Conservation (phyloP, 495 filamentous ascomycete species). For the Trichoderma gamsii region DNA sequence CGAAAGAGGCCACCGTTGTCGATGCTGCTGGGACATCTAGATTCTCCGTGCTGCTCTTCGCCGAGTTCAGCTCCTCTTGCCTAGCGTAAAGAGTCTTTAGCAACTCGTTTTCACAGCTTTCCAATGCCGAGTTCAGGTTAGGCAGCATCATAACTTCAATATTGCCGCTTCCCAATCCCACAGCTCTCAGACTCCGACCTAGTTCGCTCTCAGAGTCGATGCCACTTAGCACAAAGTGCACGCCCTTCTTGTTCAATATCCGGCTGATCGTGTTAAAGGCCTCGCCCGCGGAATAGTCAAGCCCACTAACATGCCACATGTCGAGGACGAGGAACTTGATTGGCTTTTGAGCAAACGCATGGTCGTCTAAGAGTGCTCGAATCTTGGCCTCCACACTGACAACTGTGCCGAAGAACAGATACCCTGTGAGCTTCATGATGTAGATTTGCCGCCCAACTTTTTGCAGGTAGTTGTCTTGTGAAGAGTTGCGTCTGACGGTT, state of each 20-base stretch:
- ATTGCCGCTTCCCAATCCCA: conserved; percentile 65
- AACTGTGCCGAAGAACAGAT: conserved; percentile 95
- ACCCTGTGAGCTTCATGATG: conserved; percentile 84
- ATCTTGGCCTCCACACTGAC: conserved; percentile 87
- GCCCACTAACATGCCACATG: conserved; percentile 77
- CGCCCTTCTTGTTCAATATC: conserved; percentile 62
- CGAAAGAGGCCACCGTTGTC: conserved; percentile 25
- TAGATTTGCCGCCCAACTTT: conserved; percentile 81
- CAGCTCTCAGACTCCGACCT: conserved; percentile 68
- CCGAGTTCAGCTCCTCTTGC: conserved; percentile 37
- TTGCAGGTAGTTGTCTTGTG: conserved; percentile 78
- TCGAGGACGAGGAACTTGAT: conserved; percentile 91
- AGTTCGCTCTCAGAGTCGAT: conserved; percentile 66
- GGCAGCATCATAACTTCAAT: conserved; percentile 71
- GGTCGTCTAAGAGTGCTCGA: conserved; percentile 70
- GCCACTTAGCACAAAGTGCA: conserved; percentile 76
- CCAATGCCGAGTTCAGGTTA: conserved; percentile 85
- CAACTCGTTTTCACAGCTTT: conserved; percentile 92
- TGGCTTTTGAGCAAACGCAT: conserved; percentile 65
- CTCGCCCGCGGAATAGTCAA: conserved; percentile 94
- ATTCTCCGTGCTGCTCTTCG: conserved; percentile 31
- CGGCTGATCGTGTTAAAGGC: conserved; percentile 89
- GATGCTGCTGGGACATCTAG: conserved; percentile 49
- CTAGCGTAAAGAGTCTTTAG: conserved; percentile 73
- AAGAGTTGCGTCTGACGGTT: conserved; percentile 82